Base-by-base conservation (phyloP, 805 yeast species). In the Sugiyamaella boreocaroliniensis region DNA sequence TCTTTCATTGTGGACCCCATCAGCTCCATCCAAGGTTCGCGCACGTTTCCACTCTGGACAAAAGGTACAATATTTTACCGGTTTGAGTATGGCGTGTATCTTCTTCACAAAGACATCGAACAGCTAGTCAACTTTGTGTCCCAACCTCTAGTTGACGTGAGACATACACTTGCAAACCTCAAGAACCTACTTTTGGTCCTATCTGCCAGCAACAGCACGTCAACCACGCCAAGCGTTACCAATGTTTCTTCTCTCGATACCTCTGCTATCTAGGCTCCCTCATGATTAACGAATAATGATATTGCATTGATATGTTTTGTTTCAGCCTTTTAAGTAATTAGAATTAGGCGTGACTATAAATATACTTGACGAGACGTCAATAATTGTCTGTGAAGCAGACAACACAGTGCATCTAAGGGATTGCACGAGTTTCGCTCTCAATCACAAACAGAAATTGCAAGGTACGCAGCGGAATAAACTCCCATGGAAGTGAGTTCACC, bases 1-100 rank as follows among this genome's bases (percentile, higher is more conserved):
- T 74, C 80, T 0, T 76, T 71, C 54, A 72, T 79, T 19, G 62
- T 70, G 37, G 82, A 79, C 61, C 76, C 77, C 1, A 72, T 79
- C 14, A 71, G 78, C 34, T 62, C 64, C 16, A 66, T 74, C 22
- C 70, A 63, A 55, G 76, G 69, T 14, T 68, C 67, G 43, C 59
- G 68, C 10, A 58, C 65, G 40, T 78, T 76, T 57, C 83, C 83
- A 4, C 59, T 79, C 43, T 78, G 79, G 73, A 68, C 77, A n/a
- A 70, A 72, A 15, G 78, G 76, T 10, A 73, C 68, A 9, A 56
- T 69, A 14, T 65, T 68, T 22, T 70, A 75, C 54, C 64, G 80
- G 29, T 78, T 78, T 48, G 79, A 80, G 53, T 79, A 76, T 61
- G 83, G 76, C 1, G 62, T 78, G 16, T 69, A 70, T 32, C 62